Base-by-base conservation (phyloP, 495 filamentous ascomycete genomes). In the Cercophora samala region DNA sequence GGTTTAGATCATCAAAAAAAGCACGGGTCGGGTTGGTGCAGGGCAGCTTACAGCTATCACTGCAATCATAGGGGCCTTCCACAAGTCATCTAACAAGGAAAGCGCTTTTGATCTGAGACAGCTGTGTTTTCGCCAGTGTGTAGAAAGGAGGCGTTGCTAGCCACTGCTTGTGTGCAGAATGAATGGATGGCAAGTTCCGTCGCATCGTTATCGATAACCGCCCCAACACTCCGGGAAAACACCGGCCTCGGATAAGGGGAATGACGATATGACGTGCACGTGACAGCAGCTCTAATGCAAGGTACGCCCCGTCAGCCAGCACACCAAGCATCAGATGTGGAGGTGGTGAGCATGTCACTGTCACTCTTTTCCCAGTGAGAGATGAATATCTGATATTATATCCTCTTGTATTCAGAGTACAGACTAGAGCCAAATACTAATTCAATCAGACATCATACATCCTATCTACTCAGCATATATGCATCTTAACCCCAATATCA, bases 1-100 rank as follows among this genome's bases (percentile, higher is more conserved):
- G 69, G 74, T 46, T 46, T 46, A 46, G 37, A 46, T 46, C 37
- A 46, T 46, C 37, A 46, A 46, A 0, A 18, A 46, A 46, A 46
- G 37, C 37, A 46, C 24, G 5, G 58, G 26, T 1, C 19, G 8
- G 42, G 19, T 21, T 26, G 19, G 37, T 13, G 2, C 29, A 37
- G 37, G 19, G 51, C 19, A 29, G 13, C 15, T 62, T 62, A 62
- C 60, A 62, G 60, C 60, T 62, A 32, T 32, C 60, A 32, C 60
- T 62, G 26, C 19, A 17, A 62, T 62, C 60, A 42, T 32, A 62
- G 19, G 29, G 29, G 29, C 18, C 42, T 54, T 25, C 25, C 55
- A 24, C 17, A 15, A 51, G 56, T 25, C 65, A 59, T 59, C 32
- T 58, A 59, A 46, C 26, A 18, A 51, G 19, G 25, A 4, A 46